Evolutionary conservation across 225 moss, liverwort and hornwort species (phyloP), one percentile per base, ranked within the genome.

Genomic region (Climacium dendroides): DNA sequence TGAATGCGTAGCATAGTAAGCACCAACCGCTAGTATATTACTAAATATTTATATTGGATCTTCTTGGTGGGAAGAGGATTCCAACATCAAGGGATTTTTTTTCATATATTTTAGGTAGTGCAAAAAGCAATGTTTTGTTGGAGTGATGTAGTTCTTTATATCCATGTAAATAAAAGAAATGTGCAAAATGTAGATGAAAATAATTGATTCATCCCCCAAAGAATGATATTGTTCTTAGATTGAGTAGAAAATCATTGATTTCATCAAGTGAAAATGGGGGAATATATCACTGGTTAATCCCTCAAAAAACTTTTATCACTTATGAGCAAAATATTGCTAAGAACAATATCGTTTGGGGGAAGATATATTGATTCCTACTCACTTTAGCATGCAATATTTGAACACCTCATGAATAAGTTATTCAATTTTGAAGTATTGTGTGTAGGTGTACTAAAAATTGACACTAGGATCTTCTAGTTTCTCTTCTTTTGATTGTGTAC

Each of bases 261-360:
- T n/a, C 11, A n/a, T 66, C 5, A 1, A n/a, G 3, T n/a, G 0
- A 19, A n/a, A 66, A n/a, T n/a, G 5, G n/a, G 1, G 6, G 22
- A n/a, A n/a, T 20, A n/a, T 20, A n/a, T n/a, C 19, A 10, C 1
- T 8, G 4, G 11, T 20, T n/a, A 66, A 19, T 20, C 20, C 35
- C n/a, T 37, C 9, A 43, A 41, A 41, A 24, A 41, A 15, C 0
- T 24, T 13, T 0, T 7, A 24, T n/a, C 1, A 2, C 8, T 69
- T 69, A 24, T 39, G 13, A 69, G 4, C 0, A 0, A 39, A 69
- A 69, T 13, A 13, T 37, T 2, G 7, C 7, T 37, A 37, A 37
- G 19, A 67, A 12, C 22, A n/a, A n/a, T n/a, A n/a, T n/a, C n/a
- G n/a, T n/a, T n/a, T n/a, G n/a, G n/a, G n/a, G n/a, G n/a, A n/a